Evolutionary conservation across 805 yeast genomes (phyloP), one percentile per base, ranked within the genome.

Genomic region (Pichia rugopelliculosa): DNA sequence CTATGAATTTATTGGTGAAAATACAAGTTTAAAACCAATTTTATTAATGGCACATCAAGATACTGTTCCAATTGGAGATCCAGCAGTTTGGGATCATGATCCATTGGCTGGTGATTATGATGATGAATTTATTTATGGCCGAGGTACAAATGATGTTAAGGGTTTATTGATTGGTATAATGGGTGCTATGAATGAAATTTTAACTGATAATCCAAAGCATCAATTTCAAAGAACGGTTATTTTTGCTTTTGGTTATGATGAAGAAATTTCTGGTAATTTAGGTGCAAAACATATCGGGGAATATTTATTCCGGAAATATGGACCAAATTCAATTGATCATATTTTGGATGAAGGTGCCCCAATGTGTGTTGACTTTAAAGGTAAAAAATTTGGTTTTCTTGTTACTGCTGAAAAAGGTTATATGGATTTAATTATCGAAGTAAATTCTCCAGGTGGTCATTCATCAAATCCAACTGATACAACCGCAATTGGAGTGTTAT

Each of bases 141-240:
- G 96, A 56, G 96, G 96, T 25, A 59, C 86, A 2, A 65, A 74
- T 41, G 96, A 88, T 62, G 81, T 88, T 59, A 87, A 87, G 62
- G 81, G 80, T 59, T 65, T 80, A 30, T 67, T 88, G 42, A 69
- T 83, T 49, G 85, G 80, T 2, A 73, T 82, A 43, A 60, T 86
- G 57, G 90, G 84, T 59, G 73, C 89, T 2, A 62, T 80, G 30
- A 87, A 82, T 57, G 61, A 67, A 42, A 62, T 83, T 36, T 57
- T 84, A 24, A 55, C 56, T n/a, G 70, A 71, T 21, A 83, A 72
- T 66, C 50, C 60, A 42, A 87, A 89, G n/a, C 36, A 39, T 23
- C 23, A 47, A 20, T 42, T 52, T 15, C 61, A 71, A 44, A 76
- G 95, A 64, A 72, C 86, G 1, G 60, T 85, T 9, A 51, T 87